Percentiles rank a stretch among this genome's conserved stretches.
These are phyloP conservation scores for Apiospora marii DNA, from an alignment of 2,329 filamentous ascomycete species.

Conservation along the genomic window DNA sequence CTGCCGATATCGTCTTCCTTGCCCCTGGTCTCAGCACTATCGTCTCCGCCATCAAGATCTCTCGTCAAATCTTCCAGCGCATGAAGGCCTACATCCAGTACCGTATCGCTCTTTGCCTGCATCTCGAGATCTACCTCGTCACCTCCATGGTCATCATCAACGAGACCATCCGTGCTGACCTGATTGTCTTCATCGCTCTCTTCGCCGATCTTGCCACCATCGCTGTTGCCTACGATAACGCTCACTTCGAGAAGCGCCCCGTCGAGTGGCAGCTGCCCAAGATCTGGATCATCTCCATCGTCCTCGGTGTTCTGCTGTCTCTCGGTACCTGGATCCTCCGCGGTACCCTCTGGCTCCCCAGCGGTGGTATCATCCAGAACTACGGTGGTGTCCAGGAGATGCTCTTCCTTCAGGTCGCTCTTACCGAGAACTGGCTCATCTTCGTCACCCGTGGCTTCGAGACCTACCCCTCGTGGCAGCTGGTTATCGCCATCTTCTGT, in stretches of 20 bases:
- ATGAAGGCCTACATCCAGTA: slow-evolving; percentile 78
- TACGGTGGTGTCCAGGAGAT: slow-evolving; percentile 78
- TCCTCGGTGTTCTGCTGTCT: slow-evolving; percentile 71
- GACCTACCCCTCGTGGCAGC: slow-evolving; percentile 74
- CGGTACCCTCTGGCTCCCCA: slow-evolving; percentile 69
- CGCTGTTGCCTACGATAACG: slow-evolving; percentile 77
- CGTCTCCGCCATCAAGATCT: slow-evolving; percentile 72
- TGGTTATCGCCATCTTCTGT: slow-evolving; percentile 71
- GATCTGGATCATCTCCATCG: slow-evolving; percentile 75
- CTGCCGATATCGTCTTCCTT: slow-evolving; percentile 74
- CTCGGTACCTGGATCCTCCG: slow-evolving; percentile 73
- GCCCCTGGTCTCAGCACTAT: slow-evolving; percentile 73
- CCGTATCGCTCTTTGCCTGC: slow-evolving; percentile 73
- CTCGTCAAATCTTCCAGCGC: slow-evolving; percentile 74
- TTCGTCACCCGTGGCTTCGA: slow-evolving; percentile 78
- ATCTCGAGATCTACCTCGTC: slow-evolving; percentile 75
- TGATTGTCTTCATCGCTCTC: slow-evolving; percentile 77
- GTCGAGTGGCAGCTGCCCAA: slow-evolving; percentile 79
- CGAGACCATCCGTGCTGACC: slow-evolving; percentile 72
- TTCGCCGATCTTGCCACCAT: slow-evolving; percentile 79
- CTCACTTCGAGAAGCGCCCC: slow-evolving; percentile 72
- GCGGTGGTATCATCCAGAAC: slow-evolving; percentile 77
- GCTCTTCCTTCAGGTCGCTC: slow-evolving; percentile 74
- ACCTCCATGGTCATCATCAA: slow-evolving; percentile 79
- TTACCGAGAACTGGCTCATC: slow-evolving; percentile 81